Percentiles rank a stretch among this genome's conserved stretches.
These are phyloP conservation scores for Lentinula raphanica DNA, from an alignment of 768 basidiomycete genomes.

Conservation along the genomic window DNA sequence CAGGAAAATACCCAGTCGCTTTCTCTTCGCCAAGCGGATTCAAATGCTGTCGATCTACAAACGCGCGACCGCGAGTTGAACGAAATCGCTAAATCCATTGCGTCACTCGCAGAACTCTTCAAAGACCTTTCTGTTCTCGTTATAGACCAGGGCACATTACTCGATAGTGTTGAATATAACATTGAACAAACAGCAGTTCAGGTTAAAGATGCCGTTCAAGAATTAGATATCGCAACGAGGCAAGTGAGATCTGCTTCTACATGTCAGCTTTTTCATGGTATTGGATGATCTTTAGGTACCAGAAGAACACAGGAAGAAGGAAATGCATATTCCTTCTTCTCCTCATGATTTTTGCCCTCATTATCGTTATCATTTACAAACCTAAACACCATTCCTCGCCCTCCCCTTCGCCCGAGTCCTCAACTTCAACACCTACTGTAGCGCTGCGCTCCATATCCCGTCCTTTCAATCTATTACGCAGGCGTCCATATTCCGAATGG, in stretches of 20 bases:
- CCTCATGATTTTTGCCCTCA: slow-evolving; percentile 82
- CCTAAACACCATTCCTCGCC: slow-evolving; percentile 53
- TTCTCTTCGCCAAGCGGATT: slow-evolving; percentile 32
- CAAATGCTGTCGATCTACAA: slow-evolving; percentile 34
- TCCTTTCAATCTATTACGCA: neutral
- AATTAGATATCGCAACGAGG: slow-evolving; percentile 79
- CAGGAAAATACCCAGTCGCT: slow-evolving; percentile 29
- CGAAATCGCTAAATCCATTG: slow-evolving; percentile 89
- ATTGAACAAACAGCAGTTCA: slow-evolving; percentile 86
- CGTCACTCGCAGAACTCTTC: slow-evolving; percentile 89
- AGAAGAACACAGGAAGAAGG: slow-evolving; percentile 88
- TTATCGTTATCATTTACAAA: slow-evolving; percentile 90
- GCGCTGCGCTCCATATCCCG: neutral
- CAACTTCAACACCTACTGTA: slow-evolving; percentile 18
- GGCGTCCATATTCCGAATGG: neutral
- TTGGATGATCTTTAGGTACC: slow-evolving; percentile 54
- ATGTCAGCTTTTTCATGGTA: neutral
- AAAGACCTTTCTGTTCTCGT: slow-evolving; percentile 90
- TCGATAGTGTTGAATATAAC: slow-evolving; percentile 97
- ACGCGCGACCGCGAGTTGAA: slow-evolving; percentile 66
- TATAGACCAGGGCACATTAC: slow-evolving; percentile 95
- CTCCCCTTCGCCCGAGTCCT: slow-evolving; percentile 11
- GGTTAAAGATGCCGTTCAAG: slow-evolving; percentile 78
- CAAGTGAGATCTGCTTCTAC: slow-evolving; percentile 30
- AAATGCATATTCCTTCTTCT: slow-evolving; percentile 90